These are phyloP conservation scores for Diaporthe helianthi DNA, from an alignment of 2,329 filamentous ascomycete species.

Conservation along the genomic window DNA sequence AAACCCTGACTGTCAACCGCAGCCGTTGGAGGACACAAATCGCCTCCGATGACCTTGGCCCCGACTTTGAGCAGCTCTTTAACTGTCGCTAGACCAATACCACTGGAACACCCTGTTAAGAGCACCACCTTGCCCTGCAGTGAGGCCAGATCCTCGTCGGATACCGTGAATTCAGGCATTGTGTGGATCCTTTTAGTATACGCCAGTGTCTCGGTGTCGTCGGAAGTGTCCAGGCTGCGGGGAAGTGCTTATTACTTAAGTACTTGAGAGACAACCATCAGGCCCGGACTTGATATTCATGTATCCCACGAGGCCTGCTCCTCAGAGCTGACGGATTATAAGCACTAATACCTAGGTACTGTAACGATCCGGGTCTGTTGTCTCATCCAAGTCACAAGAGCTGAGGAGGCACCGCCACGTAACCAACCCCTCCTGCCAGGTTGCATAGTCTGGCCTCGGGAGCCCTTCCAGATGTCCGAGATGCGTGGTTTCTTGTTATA, in stretches of 20 bases:
- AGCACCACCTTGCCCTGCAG: slow-evolving; percentile 3
- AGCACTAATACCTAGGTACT: too few species aligned
- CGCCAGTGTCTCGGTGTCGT: not conserved
- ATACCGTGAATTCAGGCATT: slow-evolving; percentile 8
- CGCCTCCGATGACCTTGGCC: slow-evolving; percentile 6
- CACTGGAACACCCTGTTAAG: slow-evolving; percentile 4
- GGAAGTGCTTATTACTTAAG: not conserved
- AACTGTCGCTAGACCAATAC: slow-evolving; percentile 10
- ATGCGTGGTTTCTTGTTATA: not conserved
- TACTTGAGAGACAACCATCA: too few species aligned
- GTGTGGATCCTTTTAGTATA: not conserved
- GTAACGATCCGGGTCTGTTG: not conserved
- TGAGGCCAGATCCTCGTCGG: not conserved
- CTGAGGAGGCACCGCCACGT: not conserved
- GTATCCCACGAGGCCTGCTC: too few species aligned
- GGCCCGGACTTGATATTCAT: not conserved
- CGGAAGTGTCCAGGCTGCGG: not conserved
- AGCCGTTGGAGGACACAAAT: not conserved
- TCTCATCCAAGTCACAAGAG: not conserved
- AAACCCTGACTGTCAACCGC: not conserved
- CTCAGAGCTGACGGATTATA: too few species aligned
- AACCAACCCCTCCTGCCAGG: not conserved
- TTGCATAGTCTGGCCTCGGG: too few species aligned
- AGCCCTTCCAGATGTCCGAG: not conserved
- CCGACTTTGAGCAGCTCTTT: not conserved